Evolutionary conservation across 306 rosid species (phyloP).

Genomic region (Begonia masoniana): DNA sequence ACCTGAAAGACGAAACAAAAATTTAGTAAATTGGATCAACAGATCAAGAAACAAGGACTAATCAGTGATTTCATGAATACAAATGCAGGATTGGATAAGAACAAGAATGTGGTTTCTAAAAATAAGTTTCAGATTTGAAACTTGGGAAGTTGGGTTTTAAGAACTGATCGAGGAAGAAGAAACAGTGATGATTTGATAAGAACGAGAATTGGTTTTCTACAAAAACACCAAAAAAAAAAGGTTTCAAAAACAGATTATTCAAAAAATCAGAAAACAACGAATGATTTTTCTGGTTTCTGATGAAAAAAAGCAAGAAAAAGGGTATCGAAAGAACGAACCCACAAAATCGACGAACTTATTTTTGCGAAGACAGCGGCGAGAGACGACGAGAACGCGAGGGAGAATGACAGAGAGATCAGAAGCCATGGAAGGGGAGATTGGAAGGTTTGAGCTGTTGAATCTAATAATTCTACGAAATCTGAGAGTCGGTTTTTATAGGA

Average conservation of each 20-base stretch:
- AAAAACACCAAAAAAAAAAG: no score
- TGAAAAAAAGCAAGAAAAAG: no score
- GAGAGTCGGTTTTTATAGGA: not conserved
- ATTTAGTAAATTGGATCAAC: no score
- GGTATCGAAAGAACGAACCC: conserved; percentile 21
- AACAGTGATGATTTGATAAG: not conserved
- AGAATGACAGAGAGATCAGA: conserved; percentile 69
- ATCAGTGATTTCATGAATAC: no score
- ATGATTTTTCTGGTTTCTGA: no score
- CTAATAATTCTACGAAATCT: not conserved
- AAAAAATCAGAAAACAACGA: no score
- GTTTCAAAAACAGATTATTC: no score
- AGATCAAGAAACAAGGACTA: no score
- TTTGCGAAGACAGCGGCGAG: conserved; percentile 82
- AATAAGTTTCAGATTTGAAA: conserved; percentile 1
- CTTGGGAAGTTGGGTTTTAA: no score
- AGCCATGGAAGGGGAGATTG: conserved; percentile 7
- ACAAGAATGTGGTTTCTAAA: not conserved
- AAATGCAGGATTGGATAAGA: no score
- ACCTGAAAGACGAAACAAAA: conserved; percentile 22
- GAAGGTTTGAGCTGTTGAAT: not conserved
- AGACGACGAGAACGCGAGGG: conserved; percentile 93
- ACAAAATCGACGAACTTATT: conserved; percentile 96
- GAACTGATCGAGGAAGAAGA: no score
- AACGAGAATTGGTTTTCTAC: not conserved